These are phyloP conservation scores for Penicillium argentinense DNA, from an alignment of 495 filamentous ascomycete species.

Conservation along the genomic window DNA sequence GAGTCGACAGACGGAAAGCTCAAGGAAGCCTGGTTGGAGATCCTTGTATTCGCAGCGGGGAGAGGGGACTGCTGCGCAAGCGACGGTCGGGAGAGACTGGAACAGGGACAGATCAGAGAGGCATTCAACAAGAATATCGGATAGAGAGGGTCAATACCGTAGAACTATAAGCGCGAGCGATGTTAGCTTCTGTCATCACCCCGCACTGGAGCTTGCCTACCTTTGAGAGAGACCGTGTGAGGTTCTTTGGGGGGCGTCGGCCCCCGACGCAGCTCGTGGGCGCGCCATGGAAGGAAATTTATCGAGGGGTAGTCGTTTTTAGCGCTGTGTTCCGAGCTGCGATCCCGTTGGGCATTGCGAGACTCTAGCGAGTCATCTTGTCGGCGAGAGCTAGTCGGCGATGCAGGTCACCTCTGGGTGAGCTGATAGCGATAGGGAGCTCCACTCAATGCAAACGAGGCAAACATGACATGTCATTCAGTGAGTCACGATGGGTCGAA, in stretches of 20 bases:
- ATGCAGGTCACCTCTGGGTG: not conserved
- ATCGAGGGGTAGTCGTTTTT: not conserved
- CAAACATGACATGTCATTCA: too few relatives aligned
- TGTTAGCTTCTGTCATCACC: conserved; percentile 5
- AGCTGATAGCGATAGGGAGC: conserved; percentile 23
- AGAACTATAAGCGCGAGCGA: conserved; percentile 23
- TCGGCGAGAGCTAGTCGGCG: not conserved
- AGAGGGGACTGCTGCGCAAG: conserved; percentile 58
- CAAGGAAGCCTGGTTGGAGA: conserved; percentile 51
- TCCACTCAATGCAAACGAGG: too few relatives aligned
- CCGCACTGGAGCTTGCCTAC: conserved; percentile 27
- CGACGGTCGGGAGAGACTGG: conserved; percentile 57
- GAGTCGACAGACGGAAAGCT: conserved; percentile 50
- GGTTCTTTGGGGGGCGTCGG: conserved; percentile 71
- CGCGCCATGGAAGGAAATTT: conserved; percentile 35
- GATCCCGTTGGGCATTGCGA: conserved; percentile 6
- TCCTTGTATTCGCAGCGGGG: conserved; percentile 47
- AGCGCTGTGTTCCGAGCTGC: too few relatives aligned
- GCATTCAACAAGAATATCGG: not conserved
- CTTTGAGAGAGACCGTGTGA: conserved; percentile 86
- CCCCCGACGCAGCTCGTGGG: conserved; percentile 43
- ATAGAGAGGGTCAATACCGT: conserved; percentile 36
- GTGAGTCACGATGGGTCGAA: too few relatives aligned
- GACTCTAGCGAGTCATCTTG: conserved; percentile 15
- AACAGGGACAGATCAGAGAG: conserved; percentile 21